Conservation (phyloP, 176 grass and related monocot species). For the Leersia perrieri region DNA sequence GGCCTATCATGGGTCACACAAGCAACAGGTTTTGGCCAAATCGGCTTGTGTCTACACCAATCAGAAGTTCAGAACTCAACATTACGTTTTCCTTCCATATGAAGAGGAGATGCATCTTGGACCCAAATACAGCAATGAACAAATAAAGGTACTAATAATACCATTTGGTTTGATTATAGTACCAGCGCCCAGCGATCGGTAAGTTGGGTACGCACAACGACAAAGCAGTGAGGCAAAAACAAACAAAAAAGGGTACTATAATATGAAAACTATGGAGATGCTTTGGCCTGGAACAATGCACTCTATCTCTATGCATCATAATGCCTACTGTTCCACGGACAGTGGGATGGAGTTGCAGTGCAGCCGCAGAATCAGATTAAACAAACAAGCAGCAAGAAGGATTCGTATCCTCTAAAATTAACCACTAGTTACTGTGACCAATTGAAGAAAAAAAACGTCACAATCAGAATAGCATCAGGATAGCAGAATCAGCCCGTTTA, state of each 20-base stretch:
- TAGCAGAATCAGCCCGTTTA: too few relatives aligned
- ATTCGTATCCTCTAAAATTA: too few relatives aligned
- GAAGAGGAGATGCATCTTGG: background rate
- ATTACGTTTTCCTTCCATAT: background rate
- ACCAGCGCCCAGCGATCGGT: too few relatives aligned
- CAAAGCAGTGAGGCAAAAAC: background rate
- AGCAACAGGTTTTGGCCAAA: background rate
- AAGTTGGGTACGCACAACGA: background rate
- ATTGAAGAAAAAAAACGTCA: background rate
- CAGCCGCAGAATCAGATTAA: background rate
- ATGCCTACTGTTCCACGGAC: conserved; percentile 18
- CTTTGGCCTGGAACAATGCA: background rate
- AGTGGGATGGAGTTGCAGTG: background rate
- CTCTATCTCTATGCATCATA: too few relatives aligned
- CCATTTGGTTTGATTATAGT: too few relatives aligned
- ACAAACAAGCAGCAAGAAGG: background rate
- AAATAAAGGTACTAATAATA: too few relatives aligned
- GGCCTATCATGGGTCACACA: background rate
- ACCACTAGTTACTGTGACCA: background rate
- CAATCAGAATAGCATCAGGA: background rate
- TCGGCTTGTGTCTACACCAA: background rate
- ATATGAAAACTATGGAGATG: background rate
- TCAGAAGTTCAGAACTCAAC: background rate
- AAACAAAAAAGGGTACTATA: background rate
- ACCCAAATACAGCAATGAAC: background rate